Conservation (phyloP, 805 yeast species). For the Kluyveromyces starmeri region DNA sequence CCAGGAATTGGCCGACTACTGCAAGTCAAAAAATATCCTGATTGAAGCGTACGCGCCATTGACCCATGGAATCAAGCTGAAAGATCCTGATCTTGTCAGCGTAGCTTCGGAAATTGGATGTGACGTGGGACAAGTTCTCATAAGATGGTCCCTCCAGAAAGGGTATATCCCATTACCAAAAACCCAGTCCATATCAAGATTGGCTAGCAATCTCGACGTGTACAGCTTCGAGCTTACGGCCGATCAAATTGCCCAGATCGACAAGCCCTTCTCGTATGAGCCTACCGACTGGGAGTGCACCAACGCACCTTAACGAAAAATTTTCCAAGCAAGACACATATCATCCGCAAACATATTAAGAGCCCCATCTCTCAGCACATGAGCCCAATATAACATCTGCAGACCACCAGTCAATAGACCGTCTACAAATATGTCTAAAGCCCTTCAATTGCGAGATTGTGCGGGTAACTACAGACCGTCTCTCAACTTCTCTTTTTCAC, state of each 20-base stretch:
- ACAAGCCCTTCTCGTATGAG: slow-evolving; percentile 50
- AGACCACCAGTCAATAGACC: too few species aligned
- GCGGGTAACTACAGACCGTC: too few species aligned
- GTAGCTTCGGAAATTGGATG: slow-evolving; percentile 43
- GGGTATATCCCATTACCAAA: slow-evolving; percentile 69
- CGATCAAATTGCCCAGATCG: slow-evolving; percentile 34
- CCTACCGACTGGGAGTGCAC: slow-evolving; percentile 76
- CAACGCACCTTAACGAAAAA: slow-evolving; percentile 39
- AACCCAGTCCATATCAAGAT: slow-evolving; percentile 44
- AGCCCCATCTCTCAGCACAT: too few species aligned
- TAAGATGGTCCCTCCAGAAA: slow-evolving; percentile 66
- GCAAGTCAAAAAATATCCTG: slow-evolving; percentile 44
- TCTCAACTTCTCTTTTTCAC: too few species aligned
- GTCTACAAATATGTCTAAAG: too few species aligned
- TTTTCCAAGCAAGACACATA: too few species aligned
- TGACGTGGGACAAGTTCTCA: slow-evolving; percentile 52
- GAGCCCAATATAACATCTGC: too few species aligned
- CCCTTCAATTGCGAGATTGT: too few species aligned
- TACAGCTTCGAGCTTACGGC: slow-evolving; percentile 38
- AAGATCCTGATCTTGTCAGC: slow-evolving; percentile 42
- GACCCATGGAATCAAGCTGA: slow-evolving; percentile 49
- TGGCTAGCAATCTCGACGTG: slow-evolving; percentile 47
- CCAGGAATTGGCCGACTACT: slow-evolving; percentile 51
- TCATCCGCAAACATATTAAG: too few species aligned
- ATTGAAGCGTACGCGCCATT: slow-evolving; percentile 79